Percentiles rank a stretch among this genome's conserved stretches.
phyloP scores from a whole-genome alignment of 768 basidiomycete genomes.

The Pleurotus citrinopileatus region DNA sequence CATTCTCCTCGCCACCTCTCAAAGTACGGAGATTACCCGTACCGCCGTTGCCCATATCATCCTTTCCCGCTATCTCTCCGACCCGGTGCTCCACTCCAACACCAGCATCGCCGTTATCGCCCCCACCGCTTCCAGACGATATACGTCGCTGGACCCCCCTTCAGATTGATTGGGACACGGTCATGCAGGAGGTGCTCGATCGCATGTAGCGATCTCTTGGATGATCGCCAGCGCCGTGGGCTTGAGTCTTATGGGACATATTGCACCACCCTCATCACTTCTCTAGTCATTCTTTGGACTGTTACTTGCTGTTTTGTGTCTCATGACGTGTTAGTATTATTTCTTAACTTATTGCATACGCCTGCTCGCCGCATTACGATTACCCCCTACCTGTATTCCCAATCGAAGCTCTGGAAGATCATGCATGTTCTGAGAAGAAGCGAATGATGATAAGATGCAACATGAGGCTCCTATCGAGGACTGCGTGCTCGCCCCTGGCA shows the following conservation, averaged over 20 bases:
- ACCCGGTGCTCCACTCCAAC: constrained; percentile 8
- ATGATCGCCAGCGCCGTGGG: too few species aligned
- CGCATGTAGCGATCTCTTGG: not conserved
- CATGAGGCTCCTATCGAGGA: too few species aligned
- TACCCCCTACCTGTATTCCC: too few species aligned
- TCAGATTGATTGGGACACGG: constrained; percentile 16
- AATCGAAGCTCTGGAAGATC: too few species aligned
- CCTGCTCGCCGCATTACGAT: not conserved
- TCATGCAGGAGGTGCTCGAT: constrained; percentile 10
- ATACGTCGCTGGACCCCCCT: constrained; percentile 3
- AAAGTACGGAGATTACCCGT: constrained; percentile 15
- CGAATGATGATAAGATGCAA: not conserved
- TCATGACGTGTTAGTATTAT: constrained; percentile 9
- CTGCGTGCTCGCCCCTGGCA: not conserved
- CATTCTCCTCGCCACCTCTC: not conserved
- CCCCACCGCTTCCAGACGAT: not conserved
- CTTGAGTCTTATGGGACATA: too few species aligned
- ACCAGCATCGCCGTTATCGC: not conserved
- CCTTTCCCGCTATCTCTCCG: constrained; percentile 5
- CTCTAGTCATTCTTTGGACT: too few species aligned
- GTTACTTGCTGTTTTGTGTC: too few species aligned
- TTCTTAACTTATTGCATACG: constrained; percentile 4
- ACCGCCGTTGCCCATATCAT: constrained; percentile 8
- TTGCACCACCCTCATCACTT: too few species aligned
- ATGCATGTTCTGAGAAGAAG: not conserved